Base-by-base conservation (phyloP, 352 stramenopile genomes). In the Pythium rhizo-oryzae region DNA sequence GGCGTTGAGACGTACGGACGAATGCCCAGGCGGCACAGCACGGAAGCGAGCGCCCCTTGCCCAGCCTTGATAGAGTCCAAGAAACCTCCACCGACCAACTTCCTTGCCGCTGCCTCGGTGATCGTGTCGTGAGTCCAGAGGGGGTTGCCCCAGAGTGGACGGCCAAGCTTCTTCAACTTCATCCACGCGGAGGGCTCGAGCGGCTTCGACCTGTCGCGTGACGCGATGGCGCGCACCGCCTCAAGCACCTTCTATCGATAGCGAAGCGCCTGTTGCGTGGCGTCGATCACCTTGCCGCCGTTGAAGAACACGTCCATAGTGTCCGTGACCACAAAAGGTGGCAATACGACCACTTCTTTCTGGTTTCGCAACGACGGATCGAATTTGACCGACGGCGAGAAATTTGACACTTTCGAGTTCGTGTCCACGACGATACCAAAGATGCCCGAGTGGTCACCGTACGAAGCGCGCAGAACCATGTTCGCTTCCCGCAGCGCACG, bases 331-430 rank as follows among this genome's bases (percentile, higher is more conserved):
- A 91, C 56, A 63, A 91, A 85, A 63, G 82, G 72, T 63, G 85
- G 84, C 76, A 94, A 79, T 12, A 75, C n/a, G 70, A 6, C 2
- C 12, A 65, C n/a, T n/a, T 88, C 82, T 86, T 82, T 63, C 73
- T 73, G 90, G 77, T 77, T 89, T 83, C 89, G 24, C 52, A 21
- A 18, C 21, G 18, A 53, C 8, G 39, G 59, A 50, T 33, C 33
- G 18, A 18, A 46, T 15, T n/a, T n/a, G 6, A 18, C 23, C 5
- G 64, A n/a, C 25, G 37, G 39, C 8, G n/a, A 23, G 12, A 30
- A 6, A 33, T 47, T 3, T 16, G 37, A 47, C 1, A 79, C 54
- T 23, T 49, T 56, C 13, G 59, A 56, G 49, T 71, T 70, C 0
- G 70, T 70, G 25, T 75, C 67, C 0, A 73, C 54, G 1, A 77